Conservation (phyloP, 768 basidiomycete species). For the Boletus subparvulus region DNA sequence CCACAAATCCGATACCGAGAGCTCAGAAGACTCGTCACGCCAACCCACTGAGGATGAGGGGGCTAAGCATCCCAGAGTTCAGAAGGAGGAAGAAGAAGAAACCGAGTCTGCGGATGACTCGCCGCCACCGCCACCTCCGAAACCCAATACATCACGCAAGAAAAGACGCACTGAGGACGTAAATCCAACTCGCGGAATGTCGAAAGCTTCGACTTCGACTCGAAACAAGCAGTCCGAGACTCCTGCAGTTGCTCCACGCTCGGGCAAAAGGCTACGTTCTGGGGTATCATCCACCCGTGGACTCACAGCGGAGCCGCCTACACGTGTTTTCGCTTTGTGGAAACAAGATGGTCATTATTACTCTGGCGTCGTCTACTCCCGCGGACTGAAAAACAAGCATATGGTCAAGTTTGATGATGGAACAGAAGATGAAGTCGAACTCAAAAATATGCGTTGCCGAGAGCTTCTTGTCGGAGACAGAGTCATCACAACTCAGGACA, state of each 20-base stretch:
- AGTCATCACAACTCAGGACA: conserved; percentile 41
- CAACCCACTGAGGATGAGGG: conserved; percentile 32
- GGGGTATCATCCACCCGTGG: conserved; percentile 27
- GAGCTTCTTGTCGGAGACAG: conserved; percentile 56
- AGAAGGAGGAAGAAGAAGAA: conserved; percentile 39
- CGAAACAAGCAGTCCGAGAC: conserved; percentile 28
- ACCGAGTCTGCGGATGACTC: conserved; percentile 42
- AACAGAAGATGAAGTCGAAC: conserved; percentile 44
- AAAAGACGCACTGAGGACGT: conserved; percentile 43
- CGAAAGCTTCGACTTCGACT: conserved; percentile 28
- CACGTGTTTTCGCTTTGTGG: conserved; percentile 74
- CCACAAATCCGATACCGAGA: conserved; percentile 27
- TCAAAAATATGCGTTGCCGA: conserved; percentile 54
- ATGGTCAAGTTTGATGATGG: conserved; percentile 68
- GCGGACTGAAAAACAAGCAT: conserved; percentile 36
- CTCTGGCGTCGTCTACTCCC: conserved; percentile 52
- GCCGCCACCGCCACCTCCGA: conserved; percentile 31
- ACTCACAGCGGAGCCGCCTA: conserved; percentile 31
- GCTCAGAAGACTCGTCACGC: conserved; percentile 15
- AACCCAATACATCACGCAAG: conserved; percentile 34
- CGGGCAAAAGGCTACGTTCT: conserved; percentile 42
- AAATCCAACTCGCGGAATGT: conserved; percentile 22
- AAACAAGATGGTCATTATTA: conserved; percentile 59
- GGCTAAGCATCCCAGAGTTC: conserved; percentile 10
- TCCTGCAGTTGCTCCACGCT: conserved; percentile 33